Base-by-base conservation (phyloP, 768 basidiomycete genomes). In the Filobasidium wieringae region DNA sequence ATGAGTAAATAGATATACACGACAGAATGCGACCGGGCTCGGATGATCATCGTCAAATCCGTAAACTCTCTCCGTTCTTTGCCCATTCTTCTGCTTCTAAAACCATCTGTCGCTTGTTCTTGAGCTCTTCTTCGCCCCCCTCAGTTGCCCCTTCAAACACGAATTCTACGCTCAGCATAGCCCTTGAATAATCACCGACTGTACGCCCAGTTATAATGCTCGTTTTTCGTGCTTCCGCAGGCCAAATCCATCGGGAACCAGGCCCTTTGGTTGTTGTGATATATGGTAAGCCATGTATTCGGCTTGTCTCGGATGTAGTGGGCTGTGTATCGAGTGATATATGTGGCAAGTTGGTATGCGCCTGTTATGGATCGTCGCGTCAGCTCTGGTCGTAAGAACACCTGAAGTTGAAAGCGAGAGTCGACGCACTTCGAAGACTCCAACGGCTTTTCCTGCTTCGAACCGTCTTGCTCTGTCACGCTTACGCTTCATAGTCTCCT, bases 321-420 rank as follows among this genome's bases (percentile, higher is more conserved):
- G 69, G 69, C 52, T 71, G 69, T 15, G 66, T 67, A 30, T 59
- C 39, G 26, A 52, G 62, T 7, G 67, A 67, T n/a, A 71, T 57
- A 57, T 71, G 69, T 11, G 71, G 69, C 47, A 65, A 64, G 30
- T 73, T 67, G 4, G 71, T 73, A 27, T 73, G 68, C 17, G 71
- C 69, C 71, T 73, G 51, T 8, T 14, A 14, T 3, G 19, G 32
- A 2, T 12, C 22, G 11, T 7, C 15, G 29, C 7, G 14, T 19
- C 43, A 22, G 43, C 22, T 47, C 43, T 22, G 7, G 7, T 12
- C 19, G 33, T 43, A 14, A 39, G 24, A 11, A 39, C 22, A 24
- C 22, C 3, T 11, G 29, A 29, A 15, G 7, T 30, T 7, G 5
- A 22, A 7, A 14, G n/a, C 7, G 41, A 19, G n/a, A 19, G 14